phyloP scores from a whole-genome alignment of 176 grass and related monocot species.

The Luzula sylvatica region DNA sequence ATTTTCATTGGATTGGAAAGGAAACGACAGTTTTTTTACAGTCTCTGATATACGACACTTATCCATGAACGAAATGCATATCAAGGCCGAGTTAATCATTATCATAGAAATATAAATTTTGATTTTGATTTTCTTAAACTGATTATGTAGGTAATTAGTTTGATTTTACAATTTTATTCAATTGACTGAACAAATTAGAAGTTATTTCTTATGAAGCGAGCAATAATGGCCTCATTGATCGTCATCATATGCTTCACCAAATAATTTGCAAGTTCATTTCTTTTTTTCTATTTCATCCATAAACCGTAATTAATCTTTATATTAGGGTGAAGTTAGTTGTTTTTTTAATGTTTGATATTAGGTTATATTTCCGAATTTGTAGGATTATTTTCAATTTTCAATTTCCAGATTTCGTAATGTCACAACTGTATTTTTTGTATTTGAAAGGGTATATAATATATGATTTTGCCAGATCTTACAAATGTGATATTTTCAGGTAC shows the following conservation, averaged over 20 bases:
- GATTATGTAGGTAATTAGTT: neutral
- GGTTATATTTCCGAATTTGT: too few species aligned
- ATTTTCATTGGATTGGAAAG: conserved; percentile 60
- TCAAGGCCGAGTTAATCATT: conserved; percentile 56
- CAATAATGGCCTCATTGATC: conserved; percentile 95
- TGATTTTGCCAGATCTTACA: too few species aligned
- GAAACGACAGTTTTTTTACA: conserved; percentile 45
- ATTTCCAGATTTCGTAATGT: too few species aligned
- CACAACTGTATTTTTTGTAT: too few species aligned
- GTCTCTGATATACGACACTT: conserved; percentile 28
- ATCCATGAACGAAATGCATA: conserved; percentile 62
- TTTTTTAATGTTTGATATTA: conserved; percentile 15
- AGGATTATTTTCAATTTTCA: too few species aligned
- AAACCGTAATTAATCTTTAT: conserved; percentile 11
- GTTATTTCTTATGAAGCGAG: conserved; percentile 79
- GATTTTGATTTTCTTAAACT: neutral
- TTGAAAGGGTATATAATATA: too few species aligned
- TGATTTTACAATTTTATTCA: conserved; percentile 5
- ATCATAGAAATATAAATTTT: too few species aligned
- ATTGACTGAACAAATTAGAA: conserved; percentile 74
- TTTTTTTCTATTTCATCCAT: conserved; percentile 9
- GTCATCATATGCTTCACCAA: conserved; percentile 97
- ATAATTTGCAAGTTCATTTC: conserved; percentile 84
- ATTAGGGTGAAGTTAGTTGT: neutral
- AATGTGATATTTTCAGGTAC: too few species aligned